Base-by-base conservation (phyloP, 2,329 filamentous ascomycete species). In the Rugonectria rugulosa region DNA sequence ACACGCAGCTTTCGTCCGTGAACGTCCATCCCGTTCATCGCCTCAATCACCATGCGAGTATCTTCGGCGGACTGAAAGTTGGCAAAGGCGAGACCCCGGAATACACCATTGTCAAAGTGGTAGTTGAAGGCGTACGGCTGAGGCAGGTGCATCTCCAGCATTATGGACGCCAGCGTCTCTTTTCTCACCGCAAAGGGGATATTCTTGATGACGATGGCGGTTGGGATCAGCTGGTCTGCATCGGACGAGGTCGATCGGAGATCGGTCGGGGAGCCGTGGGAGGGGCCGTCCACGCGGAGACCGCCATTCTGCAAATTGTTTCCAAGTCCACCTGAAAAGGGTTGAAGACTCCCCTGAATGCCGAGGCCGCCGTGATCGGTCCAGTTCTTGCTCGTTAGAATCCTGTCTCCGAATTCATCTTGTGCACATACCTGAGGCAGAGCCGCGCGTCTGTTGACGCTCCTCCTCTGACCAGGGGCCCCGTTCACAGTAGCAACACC, bases 41-140 rank as follows among this genome's bases (percentile, higher is more conserved):
- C 84, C 55, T 97, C 90, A 60, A 99, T 99, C 44, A 98, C 95
- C 44, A 89, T 84, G 11, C 91, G 89, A 1, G 95, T 99, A 74
- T 99, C 95, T 62, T 97, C 91, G 1, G 95, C 87, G 14, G 92
- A 97, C 29, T 95, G 96, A 74, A 98, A 99, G 77, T 99, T 99
- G 71, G 95, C 95, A 78, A 99, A 99, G 2, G 95, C 95, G 46
- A 99, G 81, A 6, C 95, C 95, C 54, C 95, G 84, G 79, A 99
- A 99, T 23, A 99, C 93, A 23, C 95, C 95, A 68, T 96, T 96
- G 72, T 99, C 95, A 71, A 99, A 99, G 75, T 99, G 95, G 70
- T 99, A 98, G 80, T 99, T 99, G 82, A 99, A 99, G 11, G 95
- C 95, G 71, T 99, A 99, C 0, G 95, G 95, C 64, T 98, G 86